Percentiles rank a stretch among this genome's conserved stretches.
phyloP scores from a whole-genome alignment of 192 early-diverging fungal genomes.

The Linnemannia exigua region DNA sequence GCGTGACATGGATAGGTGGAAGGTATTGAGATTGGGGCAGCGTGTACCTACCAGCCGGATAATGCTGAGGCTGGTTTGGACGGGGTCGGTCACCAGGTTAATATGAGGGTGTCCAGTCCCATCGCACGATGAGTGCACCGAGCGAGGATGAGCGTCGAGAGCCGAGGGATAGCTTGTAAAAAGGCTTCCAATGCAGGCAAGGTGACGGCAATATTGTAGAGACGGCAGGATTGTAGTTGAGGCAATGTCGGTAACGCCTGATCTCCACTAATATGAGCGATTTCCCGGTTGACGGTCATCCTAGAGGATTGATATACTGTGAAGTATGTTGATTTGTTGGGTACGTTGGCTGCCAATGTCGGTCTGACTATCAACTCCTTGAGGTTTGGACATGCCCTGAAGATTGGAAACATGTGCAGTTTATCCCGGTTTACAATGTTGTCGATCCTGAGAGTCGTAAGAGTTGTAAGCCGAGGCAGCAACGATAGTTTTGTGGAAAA shows the following conservation, averaged over 20 bases:
- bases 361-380: not conserved
- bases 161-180: not conserved
- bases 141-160: not conserved
- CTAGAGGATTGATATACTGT: no score
- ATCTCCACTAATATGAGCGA: not conserved
- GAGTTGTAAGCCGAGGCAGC: not conserved
- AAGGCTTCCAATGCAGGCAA: not conserved
- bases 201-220: not conserved
- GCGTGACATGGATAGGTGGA: not conserved
- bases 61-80: not conserved
- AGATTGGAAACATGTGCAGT: not conserved
- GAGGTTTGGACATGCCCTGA: no score
- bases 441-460: not conserved
- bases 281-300: not conserved
- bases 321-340: no score
- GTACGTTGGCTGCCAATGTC: not conserved
- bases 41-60: not conserved
- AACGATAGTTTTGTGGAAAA: not conserved
- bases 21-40: not conserved
- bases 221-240: not conserved
- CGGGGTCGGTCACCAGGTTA: not conserved
- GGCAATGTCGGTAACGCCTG: not conserved
- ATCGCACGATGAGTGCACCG: not conserved
- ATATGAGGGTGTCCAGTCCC: not conserved
- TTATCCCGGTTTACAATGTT: not conserved